Evolutionary conservation across 345 rosid genomes (phyloP).

Genomic region (Populus tremula): DNA sequence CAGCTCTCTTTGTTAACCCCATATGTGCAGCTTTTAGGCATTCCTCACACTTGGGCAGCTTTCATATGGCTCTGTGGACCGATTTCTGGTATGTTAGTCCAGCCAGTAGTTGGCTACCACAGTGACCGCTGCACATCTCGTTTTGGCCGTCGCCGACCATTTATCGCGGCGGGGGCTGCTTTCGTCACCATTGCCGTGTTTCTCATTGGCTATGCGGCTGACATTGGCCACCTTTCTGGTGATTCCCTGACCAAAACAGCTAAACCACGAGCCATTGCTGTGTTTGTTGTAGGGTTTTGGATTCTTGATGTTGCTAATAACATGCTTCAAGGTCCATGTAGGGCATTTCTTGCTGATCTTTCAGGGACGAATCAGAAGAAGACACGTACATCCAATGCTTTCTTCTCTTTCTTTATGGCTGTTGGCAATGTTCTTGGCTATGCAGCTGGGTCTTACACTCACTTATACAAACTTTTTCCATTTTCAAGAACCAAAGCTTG

Average conservation of each 20-base stretch:
- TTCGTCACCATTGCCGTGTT: conserved; percentile 58
- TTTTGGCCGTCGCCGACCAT: conserved; percentile 90
- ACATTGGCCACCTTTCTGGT: conserved; percentile 59
- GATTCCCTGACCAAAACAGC: conserved; percentile 35
- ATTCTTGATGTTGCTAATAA: conserved; percentile 89
- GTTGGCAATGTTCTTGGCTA: conserved; percentile 80
- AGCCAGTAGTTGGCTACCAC: conserved; percentile 78
- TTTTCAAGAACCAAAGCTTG: conserved; percentile 71
- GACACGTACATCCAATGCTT: conserved; percentile 56
- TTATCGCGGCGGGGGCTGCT: conserved; percentile 53
- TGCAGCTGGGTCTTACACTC: conserved; percentile 66
- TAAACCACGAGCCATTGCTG: conserved; percentile 59
- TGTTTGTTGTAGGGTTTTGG: conserved; percentile 82
- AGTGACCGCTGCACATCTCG: conserved; percentile 75
- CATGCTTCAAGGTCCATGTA: conserved; percentile 76
- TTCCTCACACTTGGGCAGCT: conserved; percentile 85
- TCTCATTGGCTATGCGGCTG: conserved; percentile 81
- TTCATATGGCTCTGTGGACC: conserved; percentile 95
- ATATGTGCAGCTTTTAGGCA: conserved; percentile 76
- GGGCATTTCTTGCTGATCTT: conserved; percentile 83
- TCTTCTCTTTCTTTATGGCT: conserved; percentile 88
- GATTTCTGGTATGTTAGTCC: conserved; percentile 80
- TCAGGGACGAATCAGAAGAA: conserved; percentile 50
- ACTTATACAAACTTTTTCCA: conserved; percentile 52
- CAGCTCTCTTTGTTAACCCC: conserved; percentile 87